Percentiles rank a stretch among this genome's conserved stretches.
phyloP scores from a whole-genome alignment of 2,329 filamentous ascomycete genomes.

The Monascus ruber region DNA sequence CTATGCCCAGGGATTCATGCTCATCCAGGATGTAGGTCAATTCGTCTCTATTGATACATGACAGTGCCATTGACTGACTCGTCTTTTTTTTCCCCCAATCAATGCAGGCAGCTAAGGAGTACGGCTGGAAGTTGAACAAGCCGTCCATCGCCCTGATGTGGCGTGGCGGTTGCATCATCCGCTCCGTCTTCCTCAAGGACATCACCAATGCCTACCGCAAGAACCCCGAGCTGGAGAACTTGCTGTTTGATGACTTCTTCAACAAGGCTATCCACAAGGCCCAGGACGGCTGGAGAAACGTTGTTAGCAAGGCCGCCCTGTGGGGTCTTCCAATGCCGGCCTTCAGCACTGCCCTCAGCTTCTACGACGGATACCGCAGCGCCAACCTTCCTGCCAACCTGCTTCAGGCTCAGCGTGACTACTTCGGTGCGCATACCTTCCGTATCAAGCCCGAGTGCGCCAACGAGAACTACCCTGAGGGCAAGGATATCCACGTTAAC shows the following conservation, averaged over 20 bases:
- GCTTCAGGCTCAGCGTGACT: slow-evolving; percentile 97
- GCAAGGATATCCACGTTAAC: slow-evolving; percentile 95
- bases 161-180: slow-evolving; percentile 99
- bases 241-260: slow-evolving; percentile 99
- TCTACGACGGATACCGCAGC: slow-evolving; percentile 98
- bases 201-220: slow-evolving; percentile 95
- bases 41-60: not conserved
- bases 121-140: slow-evolving; percentile 99
- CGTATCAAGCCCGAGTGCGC: slow-evolving; percentile 70
- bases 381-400: slow-evolving; percentile 96
- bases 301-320: slow-evolving; percentile 81
- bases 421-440: slow-evolving; percentile 96
- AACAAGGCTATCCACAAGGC: slow-evolving; percentile 97
- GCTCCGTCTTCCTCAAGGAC: slow-evolving; percentile 99
- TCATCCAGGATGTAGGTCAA: slow-evolving; percentile 81
- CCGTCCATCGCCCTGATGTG: slow-evolving; percentile 99
- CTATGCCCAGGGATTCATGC: slow-evolving; percentile 99
- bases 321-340: slow-evolving; percentile 93
- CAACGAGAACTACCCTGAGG: slow-evolving; percentile 67
- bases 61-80: slow-evolving; percentile 2
- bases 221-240: slow-evolving; percentile 90
- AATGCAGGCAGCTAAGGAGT: slow-evolving; percentile 77
- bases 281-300: slow-evolving; percentile 82
- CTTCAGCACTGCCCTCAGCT: slow-evolving; percentile 93
- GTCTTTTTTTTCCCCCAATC: slow-evolving; percentile 5